These are phyloP conservation scores for Tremellales sp. DNA, from an alignment of 1,284 basidiomycete genomes.

Conservation along the genomic window DNA sequence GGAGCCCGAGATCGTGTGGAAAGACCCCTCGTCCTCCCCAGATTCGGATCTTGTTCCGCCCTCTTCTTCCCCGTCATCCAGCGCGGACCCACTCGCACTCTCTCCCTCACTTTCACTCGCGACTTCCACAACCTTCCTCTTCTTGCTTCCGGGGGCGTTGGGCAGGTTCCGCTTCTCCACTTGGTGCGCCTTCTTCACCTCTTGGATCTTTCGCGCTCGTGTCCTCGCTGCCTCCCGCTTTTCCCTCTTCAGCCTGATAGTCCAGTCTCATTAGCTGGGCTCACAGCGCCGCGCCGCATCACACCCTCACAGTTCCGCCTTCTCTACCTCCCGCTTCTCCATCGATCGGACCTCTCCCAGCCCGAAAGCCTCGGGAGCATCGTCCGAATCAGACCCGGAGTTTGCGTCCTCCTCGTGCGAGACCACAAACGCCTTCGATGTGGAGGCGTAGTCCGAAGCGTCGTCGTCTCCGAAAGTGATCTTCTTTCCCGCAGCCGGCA, in stretches of 20 bases:
- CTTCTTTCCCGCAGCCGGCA: constrained; percentile 26
- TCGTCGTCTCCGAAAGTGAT: constrained; percentile 26
- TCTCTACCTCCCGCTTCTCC: constrained; percentile 6
- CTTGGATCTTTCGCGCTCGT: constrained; percentile 21
- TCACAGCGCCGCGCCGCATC: constrained; percentile 25
- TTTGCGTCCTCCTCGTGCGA: constrained; percentile 15
- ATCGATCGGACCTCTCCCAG: constrained; percentile 9
- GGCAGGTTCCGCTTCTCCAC: constrained; percentile 8
- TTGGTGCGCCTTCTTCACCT: constrained; percentile 13
- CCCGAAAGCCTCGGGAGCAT: constrained; percentile 40
- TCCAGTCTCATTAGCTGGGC: constrained; percentile 1
- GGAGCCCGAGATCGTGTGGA: constrained; percentile 15
- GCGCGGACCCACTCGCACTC: background rate
- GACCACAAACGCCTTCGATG: background rate
- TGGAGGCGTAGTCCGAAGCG: constrained; percentile 1
- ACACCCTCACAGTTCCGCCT: constrained; percentile 8
- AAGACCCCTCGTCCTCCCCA: constrained; percentile 11
- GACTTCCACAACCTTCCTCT: constrained; percentile 5
- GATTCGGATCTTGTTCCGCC: constrained; percentile 19
- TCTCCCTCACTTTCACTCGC: constrained; percentile 9
- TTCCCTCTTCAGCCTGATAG: constrained; percentile 1
- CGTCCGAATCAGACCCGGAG: constrained; percentile 26
- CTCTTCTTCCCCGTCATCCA: constrained; percentile 19
- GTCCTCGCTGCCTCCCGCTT: constrained; percentile 17
- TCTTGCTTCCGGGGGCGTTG: constrained; percentile 5